Evolutionary conservation across 2,329 filamentous ascomycete genomes (phyloP).

Genomic region (Pleoardoris graminearum): DNA sequence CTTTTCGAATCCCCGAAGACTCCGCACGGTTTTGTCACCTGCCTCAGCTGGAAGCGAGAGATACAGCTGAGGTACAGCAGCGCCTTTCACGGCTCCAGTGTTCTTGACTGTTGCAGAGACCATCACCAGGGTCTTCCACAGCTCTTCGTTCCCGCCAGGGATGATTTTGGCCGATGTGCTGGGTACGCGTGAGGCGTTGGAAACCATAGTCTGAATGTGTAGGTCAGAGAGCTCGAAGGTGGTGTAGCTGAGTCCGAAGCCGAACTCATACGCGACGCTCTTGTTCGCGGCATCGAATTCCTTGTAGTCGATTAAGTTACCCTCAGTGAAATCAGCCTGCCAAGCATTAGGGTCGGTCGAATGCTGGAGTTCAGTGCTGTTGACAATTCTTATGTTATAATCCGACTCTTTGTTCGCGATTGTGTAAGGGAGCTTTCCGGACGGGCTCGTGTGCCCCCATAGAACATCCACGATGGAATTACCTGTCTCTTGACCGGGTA

Average conservation of each 20-base stretch:
- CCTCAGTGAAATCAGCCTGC: constrained; percentile 57
- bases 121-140: constrained; percentile 58
- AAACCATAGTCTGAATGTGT: constrained; percentile 12
- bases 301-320: constrained; percentile 59
- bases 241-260: constrained; percentile 46
- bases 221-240: constrained; percentile 36
- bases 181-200: constrained; percentile 22
- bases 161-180: constrained; percentile 20
- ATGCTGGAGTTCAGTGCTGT: constrained; percentile 37
- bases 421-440: constrained; percentile 82
- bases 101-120: constrained; percentile 56
- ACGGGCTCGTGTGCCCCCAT: constrained; percentile 75
- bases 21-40: constrained; percentile 45
- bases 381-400: constrained; percentile 54
- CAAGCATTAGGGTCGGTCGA: constrained; percentile 45
- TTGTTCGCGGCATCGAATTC: constrained; percentile 51
- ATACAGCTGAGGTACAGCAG: constrained; percentile 61
- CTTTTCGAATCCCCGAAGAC: constrained; percentile 56
- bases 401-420: constrained; percentile 72
- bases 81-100: constrained; percentile 53
- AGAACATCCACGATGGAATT: constrained; percentile 53
- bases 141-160: constrained; percentile 58
- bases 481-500: constrained; percentile 46
- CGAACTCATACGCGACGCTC: constrained; percentile 41
- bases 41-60: constrained; percentile 49